These are phyloP conservation scores for Rhodotorula glutinis DNA, from an alignment of 1,284 basidiomycete genomes.

Conservation along the genomic window DNA sequence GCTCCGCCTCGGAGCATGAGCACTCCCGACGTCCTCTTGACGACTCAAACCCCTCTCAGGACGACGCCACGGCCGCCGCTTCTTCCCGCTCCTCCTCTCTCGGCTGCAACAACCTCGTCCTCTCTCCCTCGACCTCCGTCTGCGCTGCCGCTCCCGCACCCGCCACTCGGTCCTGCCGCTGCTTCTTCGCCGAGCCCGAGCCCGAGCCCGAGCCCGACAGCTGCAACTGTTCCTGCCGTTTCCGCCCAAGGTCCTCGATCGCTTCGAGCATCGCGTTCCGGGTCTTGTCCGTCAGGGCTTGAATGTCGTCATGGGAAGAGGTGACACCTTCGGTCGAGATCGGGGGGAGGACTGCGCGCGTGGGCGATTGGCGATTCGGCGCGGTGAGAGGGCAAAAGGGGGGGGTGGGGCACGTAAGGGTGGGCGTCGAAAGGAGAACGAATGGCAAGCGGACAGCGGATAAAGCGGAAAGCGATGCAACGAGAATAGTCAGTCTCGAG, in stretches of 20 bases:
- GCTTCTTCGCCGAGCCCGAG: background rate
- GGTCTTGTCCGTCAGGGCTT: conserved; percentile 61
- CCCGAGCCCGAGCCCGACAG: background rate
- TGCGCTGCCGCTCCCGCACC: background rate
- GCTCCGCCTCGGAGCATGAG: no score
- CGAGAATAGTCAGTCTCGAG: no score
- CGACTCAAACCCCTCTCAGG: no score
- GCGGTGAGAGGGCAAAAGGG: background rate
- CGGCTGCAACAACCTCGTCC: conserved; percentile 1
- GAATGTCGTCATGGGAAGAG: conserved; percentile 57
- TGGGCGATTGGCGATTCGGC: background rate
- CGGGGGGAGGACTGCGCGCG: conserved; percentile 67
- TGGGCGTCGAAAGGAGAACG: background rate
- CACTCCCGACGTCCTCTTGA: no score
- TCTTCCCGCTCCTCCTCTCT: background rate
- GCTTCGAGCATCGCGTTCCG: conserved; percentile 68
- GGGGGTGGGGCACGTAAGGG: background rate
- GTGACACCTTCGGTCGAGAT: conserved; percentile 68
- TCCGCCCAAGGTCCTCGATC: conserved; percentile 41
- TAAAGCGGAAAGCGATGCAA: no score
- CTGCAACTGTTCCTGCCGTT: conserved; percentile 10
- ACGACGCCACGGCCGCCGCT: no score
- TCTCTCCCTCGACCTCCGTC: background rate
- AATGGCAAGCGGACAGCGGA: background rate
- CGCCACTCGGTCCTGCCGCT: background rate